Evolutionary conservation across 1,284 basidiomycete genomes (phyloP), one percentile per base, ranked within the genome.

Genomic region (Irpex sp.): DNA sequence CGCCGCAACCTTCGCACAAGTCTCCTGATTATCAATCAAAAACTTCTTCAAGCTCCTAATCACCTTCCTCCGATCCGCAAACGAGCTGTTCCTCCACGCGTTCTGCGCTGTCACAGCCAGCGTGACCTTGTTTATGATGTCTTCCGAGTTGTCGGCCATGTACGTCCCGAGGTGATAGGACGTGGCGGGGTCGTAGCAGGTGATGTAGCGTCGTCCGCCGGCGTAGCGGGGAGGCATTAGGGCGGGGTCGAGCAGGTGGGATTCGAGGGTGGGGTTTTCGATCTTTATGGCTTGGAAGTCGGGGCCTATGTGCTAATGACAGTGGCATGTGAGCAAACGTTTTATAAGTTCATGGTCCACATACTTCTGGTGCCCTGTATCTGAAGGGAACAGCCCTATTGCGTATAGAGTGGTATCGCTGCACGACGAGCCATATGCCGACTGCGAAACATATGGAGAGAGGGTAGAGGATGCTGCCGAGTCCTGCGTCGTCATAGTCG

Each of bases 181-280:
- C 4, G 93, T 96, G 5, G 94, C 87, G 8, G 96, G 96, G 72
- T 98, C 96, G 69, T 88, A 98, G 74, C 89, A 89, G 1, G 93
- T 95, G 60, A 98, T 90, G 68, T 90, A 93, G 61, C 84, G 79
- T 52, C 83, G 73, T 37, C 79, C 82, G n/a, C 76, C 73, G 4
- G 81, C 75, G 21, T 77, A 73, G 49, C 81, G 69, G 3, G 77
- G 71, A 6, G 87, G 84, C 47, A 80, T 71, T 23, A 93, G 75
- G n/a, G 81, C 78, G 4, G 77, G 73, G 64, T 85, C 79, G 5
- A 77, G 75, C 42, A 82, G 70, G 73, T 94, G 90, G 0, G 89
- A 85, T 63, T 80, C 78, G 51, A 91, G 76, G 59, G 75, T 75
- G 5, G 90, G 82, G 47, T 87, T 77, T 18, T 72, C 71, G 55